These are phyloP conservation scores for Saccharomyces kudriavzevii DNA, from an alignment of 805 yeast genomes.

Conservation along the genomic window DNA sequence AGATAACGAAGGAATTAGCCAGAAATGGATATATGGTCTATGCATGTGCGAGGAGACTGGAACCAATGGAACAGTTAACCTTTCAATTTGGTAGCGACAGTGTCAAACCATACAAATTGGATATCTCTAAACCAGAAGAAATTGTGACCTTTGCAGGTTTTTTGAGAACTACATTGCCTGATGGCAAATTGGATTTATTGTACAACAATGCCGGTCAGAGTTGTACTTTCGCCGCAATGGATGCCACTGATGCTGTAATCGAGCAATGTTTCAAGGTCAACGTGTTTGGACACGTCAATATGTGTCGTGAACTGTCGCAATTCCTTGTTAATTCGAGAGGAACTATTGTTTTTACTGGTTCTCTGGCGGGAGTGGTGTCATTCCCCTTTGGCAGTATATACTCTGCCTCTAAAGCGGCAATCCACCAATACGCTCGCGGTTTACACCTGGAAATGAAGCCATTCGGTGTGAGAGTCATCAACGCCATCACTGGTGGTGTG, in stretches of 20 bases:
- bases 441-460: conserved; percentile 62
- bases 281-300: conserved; percentile 59
- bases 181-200: conserved; percentile 47
- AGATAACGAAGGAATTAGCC: conserved; percentile 41
- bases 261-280: conserved; percentile 53
- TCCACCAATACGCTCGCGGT: conserved; percentile 59
- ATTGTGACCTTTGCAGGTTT: conserved; percentile 37
- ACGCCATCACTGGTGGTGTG: conserved; percentile 71
- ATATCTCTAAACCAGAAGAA: conserved; percentile 47
- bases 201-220: conserved; percentile 75
- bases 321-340: conserved; percentile 59
- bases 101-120: conserved; percentile 43
- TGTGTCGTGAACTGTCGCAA: conserved; percentile 50
- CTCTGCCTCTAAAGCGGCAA: conserved; percentile 65
- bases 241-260: conserved; percentile 48
- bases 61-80: conserved; percentile 45
- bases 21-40: conserved; percentile 50
- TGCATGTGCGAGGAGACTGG: conserved; percentile 66
- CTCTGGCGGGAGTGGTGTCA: conserved; percentile 54
- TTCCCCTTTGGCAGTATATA: conserved; percentile 67
- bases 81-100: conserved; percentile 18
- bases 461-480: conserved; percentile 61
- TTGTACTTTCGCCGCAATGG: conserved; percentile 63
- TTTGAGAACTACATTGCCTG: conserved; percentile 35
- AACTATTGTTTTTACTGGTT: conserved; percentile 66